Conservation (phyloP, 2,329 filamentous ascomycete species). For the Cladobotryum protrusum region DNA sequence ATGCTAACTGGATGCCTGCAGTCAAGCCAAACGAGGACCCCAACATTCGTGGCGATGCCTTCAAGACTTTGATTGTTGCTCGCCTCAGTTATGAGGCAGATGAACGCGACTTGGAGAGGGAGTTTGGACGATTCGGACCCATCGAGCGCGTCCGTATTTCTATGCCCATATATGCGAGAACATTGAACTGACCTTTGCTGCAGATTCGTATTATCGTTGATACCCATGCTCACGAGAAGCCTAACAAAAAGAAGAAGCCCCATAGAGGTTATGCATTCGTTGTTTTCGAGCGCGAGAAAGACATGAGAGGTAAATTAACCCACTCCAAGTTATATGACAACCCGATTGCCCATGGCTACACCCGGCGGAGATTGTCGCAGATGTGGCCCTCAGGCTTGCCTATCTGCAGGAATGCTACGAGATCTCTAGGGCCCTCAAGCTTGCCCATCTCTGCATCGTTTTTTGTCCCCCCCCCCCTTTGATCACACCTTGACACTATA, state of each 20-base stretch:
- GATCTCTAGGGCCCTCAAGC: slow-evolving; percentile 49
- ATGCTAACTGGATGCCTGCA: slow-evolving; percentile 28
- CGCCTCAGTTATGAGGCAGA: slow-evolving; percentile 85
- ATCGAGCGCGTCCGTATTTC: slow-evolving; percentile 71
- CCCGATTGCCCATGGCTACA: slow-evolving; percentile 1
- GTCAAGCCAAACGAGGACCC: slow-evolving; percentile 79
- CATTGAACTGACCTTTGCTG: background rate
- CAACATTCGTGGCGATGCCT: slow-evolving; percentile 87
- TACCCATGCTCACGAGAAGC: slow-evolving; percentile 60
- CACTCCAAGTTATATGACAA: slow-evolving; percentile 9
- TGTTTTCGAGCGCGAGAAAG: slow-evolving; percentile 92
- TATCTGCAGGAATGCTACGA: slow-evolving; percentile 36
- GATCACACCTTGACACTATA: slow-evolving; percentile 18
- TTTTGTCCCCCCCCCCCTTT: background rate
- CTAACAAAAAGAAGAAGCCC: slow-evolving; percentile 72
- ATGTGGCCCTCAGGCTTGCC: slow-evolving; percentile 39
- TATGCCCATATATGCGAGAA: background rate
- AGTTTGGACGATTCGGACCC: slow-evolving; percentile 88
- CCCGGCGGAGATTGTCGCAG: slow-evolving; percentile 19
- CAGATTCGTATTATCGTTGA: slow-evolving; percentile 86
- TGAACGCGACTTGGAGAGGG: slow-evolving; percentile 82
- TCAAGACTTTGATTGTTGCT: slow-evolving; percentile 89
- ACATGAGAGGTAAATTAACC: slow-evolving; percentile 89
- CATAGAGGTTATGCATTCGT: slow-evolving; percentile 94
- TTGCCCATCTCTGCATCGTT: slow-evolving; percentile 41